Evolutionary conservation across 352 stramenopile genomes (phyloP).

Genomic region (Globisporangium polare): DNA sequence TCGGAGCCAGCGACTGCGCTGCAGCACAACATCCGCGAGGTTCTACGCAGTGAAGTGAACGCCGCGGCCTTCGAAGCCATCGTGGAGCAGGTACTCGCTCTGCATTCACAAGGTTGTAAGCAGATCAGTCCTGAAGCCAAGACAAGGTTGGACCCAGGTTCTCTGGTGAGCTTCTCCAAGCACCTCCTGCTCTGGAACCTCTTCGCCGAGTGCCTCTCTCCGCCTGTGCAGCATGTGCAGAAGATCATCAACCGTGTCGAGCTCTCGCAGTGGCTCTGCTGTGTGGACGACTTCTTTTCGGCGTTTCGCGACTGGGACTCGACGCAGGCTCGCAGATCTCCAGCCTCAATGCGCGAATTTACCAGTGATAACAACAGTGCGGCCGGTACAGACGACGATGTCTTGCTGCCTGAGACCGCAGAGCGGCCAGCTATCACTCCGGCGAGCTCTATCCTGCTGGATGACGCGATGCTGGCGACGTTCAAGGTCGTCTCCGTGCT

Average conservation of each 20-base stretch:
- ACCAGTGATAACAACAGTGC: neutral
- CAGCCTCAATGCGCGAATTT: neutral
- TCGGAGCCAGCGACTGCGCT: conserved; percentile 11
- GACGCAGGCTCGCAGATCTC: neutral
- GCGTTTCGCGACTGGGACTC: conserved; percentile 4
- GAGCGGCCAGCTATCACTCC: neutral
- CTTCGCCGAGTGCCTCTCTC: conserved; percentile 13
- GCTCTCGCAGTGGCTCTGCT: conserved; percentile 14
- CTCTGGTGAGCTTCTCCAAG: conserved; percentile 5
- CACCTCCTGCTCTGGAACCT: conserved; percentile 30
- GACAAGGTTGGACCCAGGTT: neutral
- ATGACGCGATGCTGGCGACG: conserved; percentile 7
- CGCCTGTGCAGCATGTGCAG: conserved; percentile 4
- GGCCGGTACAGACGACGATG: neutral
- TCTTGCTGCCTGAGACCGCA: neutral
- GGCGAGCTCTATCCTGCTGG: neutral
- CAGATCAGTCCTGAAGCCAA: neutral
- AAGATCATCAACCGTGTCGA: neutral
- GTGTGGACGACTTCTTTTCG: conserved; percentile 15
- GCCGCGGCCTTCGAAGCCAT: conserved; percentile 17
- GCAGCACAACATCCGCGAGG: conserved; percentile 37
- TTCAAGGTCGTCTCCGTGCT: conserved; percentile 10
- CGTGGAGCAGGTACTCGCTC: conserved; percentile 7
- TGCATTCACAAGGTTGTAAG: conserved; percentile 22
- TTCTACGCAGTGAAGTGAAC: conserved; percentile 38